Conservation (phyloP, 805 yeast genomes). For the Limtongozyma cylindracea region DNA sequence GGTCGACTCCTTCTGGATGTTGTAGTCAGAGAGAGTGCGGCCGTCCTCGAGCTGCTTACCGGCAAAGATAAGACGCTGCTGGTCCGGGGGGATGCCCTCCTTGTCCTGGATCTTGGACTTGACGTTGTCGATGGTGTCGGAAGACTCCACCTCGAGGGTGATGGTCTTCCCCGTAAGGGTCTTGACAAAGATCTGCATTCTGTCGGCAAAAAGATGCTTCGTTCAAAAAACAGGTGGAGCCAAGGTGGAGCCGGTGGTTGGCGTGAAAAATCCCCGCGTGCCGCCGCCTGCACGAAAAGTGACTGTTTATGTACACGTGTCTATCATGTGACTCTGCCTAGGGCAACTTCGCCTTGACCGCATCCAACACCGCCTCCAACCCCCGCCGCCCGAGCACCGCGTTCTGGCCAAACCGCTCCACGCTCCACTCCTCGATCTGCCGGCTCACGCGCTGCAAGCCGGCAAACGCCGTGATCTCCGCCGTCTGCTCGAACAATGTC, state of each 20-base stretch:
- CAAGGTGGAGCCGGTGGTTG: no score
- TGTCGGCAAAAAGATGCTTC: conserved; percentile 18
- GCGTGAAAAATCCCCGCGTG: no score
- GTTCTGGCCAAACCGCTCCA: conserved; percentile 70
- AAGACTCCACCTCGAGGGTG: conserved; percentile 96
- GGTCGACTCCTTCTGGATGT: conserved; percentile 99
- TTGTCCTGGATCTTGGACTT: conserved; percentile 97
- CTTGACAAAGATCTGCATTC: conserved; percentile 94
- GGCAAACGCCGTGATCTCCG: conserved; percentile 74
- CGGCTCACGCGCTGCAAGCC: conserved; percentile 44
- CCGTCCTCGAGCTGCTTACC: conserved; percentile 99
- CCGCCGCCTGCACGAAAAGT: no score
- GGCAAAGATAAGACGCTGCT: conserved; percentile 97
- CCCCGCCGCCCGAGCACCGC: conserved; percentile 67
- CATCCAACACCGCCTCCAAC: conserved; percentile 53
- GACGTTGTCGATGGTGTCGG: conserved; percentile 97
- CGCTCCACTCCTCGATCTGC: conserved; percentile 80
- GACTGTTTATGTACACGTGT: no score
- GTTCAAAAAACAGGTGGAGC: no score
- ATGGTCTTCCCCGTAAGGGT: conserved; percentile 99
- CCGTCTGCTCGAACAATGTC: conserved; percentile 58
- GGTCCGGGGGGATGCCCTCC: conserved; percentile 99
- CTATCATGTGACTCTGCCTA: no score
- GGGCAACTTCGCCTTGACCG: conserved; percentile 16
- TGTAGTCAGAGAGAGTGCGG: conserved; percentile 97